phyloP scores from a whole-genome alignment of 306 rosid genomes.

The Vigna radiata region DNA sequence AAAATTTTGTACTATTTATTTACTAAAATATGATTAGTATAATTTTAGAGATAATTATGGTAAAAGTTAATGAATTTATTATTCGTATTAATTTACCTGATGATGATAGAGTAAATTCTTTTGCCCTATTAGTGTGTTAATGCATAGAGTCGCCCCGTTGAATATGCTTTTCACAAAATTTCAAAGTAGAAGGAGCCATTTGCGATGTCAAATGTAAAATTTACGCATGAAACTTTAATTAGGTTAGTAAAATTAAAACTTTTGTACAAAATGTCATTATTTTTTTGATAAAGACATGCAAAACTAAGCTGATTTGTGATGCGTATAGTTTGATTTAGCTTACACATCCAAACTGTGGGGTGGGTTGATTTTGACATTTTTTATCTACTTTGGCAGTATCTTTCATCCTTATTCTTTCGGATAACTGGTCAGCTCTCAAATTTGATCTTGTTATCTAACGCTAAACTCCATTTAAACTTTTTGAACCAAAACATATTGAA shows the following conservation, averaged over 20 bases:
- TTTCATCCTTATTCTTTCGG: slow-evolving; percentile 39
- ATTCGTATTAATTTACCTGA: too few relatives aligned
- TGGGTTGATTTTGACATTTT: slow-evolving; percentile 33
- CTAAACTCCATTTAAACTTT: slow-evolving; percentile 5
- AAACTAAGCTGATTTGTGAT: neutral
- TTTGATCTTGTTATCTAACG: slow-evolving; percentile 24
- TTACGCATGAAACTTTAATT: neutral
- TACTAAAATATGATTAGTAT: neutral
- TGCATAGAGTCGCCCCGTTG: neutral
- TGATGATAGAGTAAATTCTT: too few relatives aligned
- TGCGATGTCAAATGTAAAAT: slow-evolving; percentile 3
- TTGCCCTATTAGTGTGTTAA: neutral
- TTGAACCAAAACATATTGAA: neutral
- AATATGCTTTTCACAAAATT: neutral
- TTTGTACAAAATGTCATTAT: neutral
- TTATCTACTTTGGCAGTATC: slow-evolving; percentile 26
- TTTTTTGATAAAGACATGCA: neutral
- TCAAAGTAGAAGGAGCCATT: slow-evolving; percentile 1
- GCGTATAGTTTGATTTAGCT: slow-evolving; percentile 27
- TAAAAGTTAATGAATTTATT: too few relatives aligned
- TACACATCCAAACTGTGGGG: slow-evolving; percentile 9
- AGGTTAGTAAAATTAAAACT: neutral
- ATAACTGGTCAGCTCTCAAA: slow-evolving; percentile 26
- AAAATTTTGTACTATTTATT: too few relatives aligned
- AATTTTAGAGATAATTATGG: too few relatives aligned